Conservation (phyloP, 768 basidiomycete genomes). For the Boletus sp. region DNA sequence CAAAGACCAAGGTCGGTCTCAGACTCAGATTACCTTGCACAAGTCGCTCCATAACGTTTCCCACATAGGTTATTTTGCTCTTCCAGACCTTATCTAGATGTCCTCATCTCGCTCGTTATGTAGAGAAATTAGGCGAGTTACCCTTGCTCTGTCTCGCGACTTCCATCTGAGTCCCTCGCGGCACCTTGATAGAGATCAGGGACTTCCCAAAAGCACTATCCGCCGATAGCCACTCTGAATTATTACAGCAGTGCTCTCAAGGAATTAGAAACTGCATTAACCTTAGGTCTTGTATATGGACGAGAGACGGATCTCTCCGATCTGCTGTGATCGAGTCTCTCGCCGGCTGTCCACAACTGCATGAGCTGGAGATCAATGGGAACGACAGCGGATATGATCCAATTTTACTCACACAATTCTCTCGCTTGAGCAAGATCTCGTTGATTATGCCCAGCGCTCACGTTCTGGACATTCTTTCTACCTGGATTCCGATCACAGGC, state of each 20-base stretch:
- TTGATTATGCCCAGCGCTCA: conserved; percentile 71
- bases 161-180: conserved; percentile 1
- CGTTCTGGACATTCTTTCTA: conserved; percentile 48
- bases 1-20: conserved; percentile 53
- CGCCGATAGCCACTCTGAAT: conserved; percentile 29
- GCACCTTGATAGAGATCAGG: conserved; percentile 53
- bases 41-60: background rate
- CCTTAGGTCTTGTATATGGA: conserved; percentile 70
- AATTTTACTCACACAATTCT: conserved; percentile 46
- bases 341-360: conserved; percentile 38
- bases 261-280: conserved; percentile 63
- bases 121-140: conserved; percentile 56
- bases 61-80: conserved; percentile 52
- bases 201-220: conserved; percentile 62
- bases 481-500: conserved; percentile 50
- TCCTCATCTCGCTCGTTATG: conserved; percentile 56
- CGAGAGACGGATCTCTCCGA: conserved; percentile 71
- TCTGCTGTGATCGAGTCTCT: conserved; percentile 59
- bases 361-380: conserved; percentile 72
- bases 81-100: conserved; percentile 58
- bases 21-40: background rate
- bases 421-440: conserved; percentile 51
- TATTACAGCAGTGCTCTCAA: conserved; percentile 40
- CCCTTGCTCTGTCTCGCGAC: background rate
- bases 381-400: conserved; percentile 51